Percentiles rank a stretch among this genome's conserved stretches.
Conservation (phyloP, 345 rosid species). For the Eucalyptus lansdowneana region DNA sequence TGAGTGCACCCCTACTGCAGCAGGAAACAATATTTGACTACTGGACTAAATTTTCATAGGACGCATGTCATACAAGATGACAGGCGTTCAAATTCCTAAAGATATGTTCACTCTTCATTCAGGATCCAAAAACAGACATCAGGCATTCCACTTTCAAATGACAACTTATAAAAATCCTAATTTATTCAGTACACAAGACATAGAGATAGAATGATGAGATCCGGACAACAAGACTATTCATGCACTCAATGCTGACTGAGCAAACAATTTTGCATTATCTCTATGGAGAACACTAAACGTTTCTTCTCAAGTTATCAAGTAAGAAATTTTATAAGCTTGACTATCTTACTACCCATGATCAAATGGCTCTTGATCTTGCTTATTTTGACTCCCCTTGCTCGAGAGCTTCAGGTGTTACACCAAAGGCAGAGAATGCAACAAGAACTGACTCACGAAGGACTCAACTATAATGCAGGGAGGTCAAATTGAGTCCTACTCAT, state of each 20-base stretch:
- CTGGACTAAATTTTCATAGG: neutral
- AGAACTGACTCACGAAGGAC: neutral
- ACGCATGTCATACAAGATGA: neutral
- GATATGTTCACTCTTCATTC: neutral
- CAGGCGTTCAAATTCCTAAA: neutral
- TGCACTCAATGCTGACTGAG: neutral
- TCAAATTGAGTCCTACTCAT: neutral
- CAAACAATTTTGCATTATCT: neutral
- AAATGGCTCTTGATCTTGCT: neutral
- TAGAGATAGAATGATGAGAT: neutral
- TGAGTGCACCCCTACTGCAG: slow-evolving; percentile 64
- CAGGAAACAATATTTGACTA: neutral
- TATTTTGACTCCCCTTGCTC: neutral
- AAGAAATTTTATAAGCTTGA: neutral
- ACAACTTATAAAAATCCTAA: neutral
- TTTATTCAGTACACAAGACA: neutral
- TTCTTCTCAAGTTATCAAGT: neutral
- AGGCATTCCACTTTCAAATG: neutral
- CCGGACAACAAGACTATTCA: neutral
- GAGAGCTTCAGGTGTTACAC: neutral
- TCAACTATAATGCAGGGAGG: neutral
- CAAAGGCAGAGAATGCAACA: neutral
- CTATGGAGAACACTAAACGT: neutral
- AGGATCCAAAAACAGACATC: neutral
- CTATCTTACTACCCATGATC: neutral